A percentile compares a stretch with the other conserved stretches of the same genome.
phyloP scores from a whole-genome alignment of 139 green algal genomes.

The Tetraselmis striata region DNA sequence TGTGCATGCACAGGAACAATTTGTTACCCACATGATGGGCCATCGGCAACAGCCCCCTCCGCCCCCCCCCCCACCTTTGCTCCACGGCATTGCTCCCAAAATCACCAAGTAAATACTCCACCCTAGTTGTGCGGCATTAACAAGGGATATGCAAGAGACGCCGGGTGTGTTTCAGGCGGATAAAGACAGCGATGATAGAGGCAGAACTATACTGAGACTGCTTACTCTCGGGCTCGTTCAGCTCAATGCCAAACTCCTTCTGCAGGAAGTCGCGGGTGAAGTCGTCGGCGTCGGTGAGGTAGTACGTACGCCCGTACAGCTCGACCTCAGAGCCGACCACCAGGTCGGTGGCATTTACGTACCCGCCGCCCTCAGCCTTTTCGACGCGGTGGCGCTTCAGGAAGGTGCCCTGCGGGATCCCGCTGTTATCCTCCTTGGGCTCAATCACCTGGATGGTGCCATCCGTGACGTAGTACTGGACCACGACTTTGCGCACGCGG shows the following conservation, averaged over 20 bases:
- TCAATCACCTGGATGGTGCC: conserved; percentile 80
- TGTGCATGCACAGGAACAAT: neutral
- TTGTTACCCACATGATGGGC: too few species aligned
- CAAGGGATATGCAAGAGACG: too few species aligned
- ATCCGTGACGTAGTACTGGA: conserved; percentile 89
- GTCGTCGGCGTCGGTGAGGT: conserved; percentile 67
- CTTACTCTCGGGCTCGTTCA: neutral
- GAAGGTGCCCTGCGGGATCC: conserved; percentile 77
- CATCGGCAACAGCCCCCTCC: too few species aligned
- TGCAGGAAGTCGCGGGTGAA: conserved; percentile 64
- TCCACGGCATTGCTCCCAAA: too few species aligned
- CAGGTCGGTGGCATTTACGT: conserved; percentile 52
- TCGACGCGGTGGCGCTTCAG: conserved; percentile 71
- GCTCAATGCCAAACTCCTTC: neutral
- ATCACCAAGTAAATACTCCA: too few species aligned
- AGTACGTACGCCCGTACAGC: conserved; percentile 70
- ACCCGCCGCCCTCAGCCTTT: conserved; percentile 42
- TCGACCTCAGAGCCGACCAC: conserved; percentile 56
- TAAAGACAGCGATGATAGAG: too few species aligned
- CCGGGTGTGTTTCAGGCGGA: too few species aligned
- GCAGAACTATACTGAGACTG: too few species aligned
- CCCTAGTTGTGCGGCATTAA: too few species aligned
- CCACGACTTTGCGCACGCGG: conserved; percentile 67
- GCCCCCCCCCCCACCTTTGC: too few species aligned
- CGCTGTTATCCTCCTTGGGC: conserved; percentile 79